Conservation (phyloP, 345 rosid genomes). For the Populus tremula region DNA sequence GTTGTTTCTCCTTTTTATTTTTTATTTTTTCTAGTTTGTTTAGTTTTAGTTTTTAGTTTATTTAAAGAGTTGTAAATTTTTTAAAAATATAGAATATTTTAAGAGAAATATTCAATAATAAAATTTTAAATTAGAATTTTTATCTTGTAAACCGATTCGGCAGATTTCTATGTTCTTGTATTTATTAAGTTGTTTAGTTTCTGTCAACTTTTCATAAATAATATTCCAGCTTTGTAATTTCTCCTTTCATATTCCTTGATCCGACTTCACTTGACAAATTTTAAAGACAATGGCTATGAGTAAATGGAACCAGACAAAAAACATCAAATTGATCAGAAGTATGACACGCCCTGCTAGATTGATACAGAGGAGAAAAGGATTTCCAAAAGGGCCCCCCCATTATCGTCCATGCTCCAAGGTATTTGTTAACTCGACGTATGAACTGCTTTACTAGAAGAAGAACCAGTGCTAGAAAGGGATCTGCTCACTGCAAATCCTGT, state of each 20-base stretch:
- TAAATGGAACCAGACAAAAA: background rate
- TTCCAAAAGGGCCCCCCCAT: background rate
- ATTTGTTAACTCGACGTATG: background rate
- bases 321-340: background rate
- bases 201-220: too few relatives aligned
- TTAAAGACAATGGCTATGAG: background rate
- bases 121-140: too few relatives aligned
- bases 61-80: too few relatives aligned
- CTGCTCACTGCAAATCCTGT: constrained; percentile 24
- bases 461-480: constrained; percentile 1
- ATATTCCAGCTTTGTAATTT: background rate
- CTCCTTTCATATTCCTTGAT: background rate
- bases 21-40: too few relatives aligned
- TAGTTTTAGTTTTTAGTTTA: too few relatives aligned
- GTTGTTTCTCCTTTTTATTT: too few relatives aligned
- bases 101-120: too few relatives aligned
- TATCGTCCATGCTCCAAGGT: background rate
- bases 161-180: too few relatives aligned
- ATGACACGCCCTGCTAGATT: background rate
- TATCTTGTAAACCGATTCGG: too few relatives aligned
- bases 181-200: too few relatives aligned
- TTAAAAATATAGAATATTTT: too few relatives aligned
- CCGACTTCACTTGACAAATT: background rate
- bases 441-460: constrained; percentile 10
- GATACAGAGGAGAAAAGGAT: background rate